Conservation (phyloP, 2,329 filamentous ascomycete genomes). For the Verticillium klebahnii region DNA sequence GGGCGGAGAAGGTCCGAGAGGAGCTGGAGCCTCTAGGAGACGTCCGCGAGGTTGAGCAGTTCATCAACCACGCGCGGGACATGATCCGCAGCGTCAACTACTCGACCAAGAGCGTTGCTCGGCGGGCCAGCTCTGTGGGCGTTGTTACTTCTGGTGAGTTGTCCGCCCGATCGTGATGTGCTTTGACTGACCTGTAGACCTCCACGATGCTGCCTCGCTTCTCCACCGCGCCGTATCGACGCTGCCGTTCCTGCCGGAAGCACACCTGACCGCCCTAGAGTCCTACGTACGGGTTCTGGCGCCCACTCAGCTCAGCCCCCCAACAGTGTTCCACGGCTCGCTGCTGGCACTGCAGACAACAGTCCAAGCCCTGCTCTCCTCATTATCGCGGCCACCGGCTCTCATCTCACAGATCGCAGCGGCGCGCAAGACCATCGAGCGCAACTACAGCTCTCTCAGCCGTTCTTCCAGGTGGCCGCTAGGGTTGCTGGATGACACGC, state of each 20-base stretch:
- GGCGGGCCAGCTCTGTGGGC: constrained; percentile 70
- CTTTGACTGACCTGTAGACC: constrained; percentile 40
- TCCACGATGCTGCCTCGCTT: constrained; percentile 60
- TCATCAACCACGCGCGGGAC: constrained; percentile 85
- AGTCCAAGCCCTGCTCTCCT: constrained; percentile 72
- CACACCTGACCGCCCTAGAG: constrained; percentile 66
- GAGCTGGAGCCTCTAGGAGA: constrained; percentile 83
- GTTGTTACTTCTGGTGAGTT: constrained; percentile 56
- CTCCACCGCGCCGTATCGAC: constrained; percentile 48
- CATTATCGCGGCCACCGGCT: constrained; percentile 73
- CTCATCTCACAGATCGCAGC: constrained; percentile 73
- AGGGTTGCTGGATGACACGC: constrained; percentile 79
- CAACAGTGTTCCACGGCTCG: constrained; percentile 67
- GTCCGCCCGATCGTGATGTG: not conserved
- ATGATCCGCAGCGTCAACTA: constrained; percentile 82
- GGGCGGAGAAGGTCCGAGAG: constrained; percentile 79
- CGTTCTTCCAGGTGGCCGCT: constrained; percentile 77
- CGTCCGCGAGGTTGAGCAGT: constrained; percentile 84
- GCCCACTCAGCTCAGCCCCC: constrained; percentile 68
- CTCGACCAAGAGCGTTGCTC: constrained; percentile 75
- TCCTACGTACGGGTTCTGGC: constrained; percentile 63
- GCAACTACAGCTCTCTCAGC: constrained; percentile 69
- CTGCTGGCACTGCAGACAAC: constrained; percentile 80
- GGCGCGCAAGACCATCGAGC: constrained; percentile 69
- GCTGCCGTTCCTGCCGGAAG: constrained; percentile 62